Evolutionary conservation across 257 asterid species (phyloP).

Genomic region (Apocynum venetum): DNA sequence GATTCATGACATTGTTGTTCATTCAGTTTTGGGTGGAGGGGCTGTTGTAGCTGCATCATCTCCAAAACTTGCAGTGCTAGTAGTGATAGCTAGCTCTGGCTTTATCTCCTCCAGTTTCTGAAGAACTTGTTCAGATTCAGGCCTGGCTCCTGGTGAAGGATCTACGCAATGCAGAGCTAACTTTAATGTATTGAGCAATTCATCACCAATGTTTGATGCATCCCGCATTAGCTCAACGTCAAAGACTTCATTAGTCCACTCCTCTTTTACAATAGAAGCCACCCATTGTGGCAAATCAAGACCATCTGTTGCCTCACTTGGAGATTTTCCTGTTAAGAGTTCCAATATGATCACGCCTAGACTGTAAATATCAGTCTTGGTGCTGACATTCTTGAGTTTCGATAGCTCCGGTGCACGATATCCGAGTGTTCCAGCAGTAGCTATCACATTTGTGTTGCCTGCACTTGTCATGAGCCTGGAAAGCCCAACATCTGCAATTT

Average conservation of each 20-base stretch:
- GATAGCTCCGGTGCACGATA: conserved; percentile 89
- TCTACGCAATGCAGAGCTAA: conserved; percentile 89
- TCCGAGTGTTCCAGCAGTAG: conserved; percentile 52
- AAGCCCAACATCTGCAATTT: conserved; percentile 55
- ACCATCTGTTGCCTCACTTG: conserved; percentile 80
- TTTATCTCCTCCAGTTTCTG: conserved; percentile 70
- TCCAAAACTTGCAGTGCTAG: conserved; percentile 20
- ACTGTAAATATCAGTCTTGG: conserved; percentile 73
- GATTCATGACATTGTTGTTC: neutral
- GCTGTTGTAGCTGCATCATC: conserved; percentile 21
- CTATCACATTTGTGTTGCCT: conserved; percentile 39
- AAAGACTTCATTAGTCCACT: conserved; percentile 88
- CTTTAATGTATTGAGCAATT: conserved; percentile 67
- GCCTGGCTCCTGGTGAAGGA: conserved; percentile 77
- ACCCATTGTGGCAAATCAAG: conserved; percentile 88
- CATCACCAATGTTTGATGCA: conserved; percentile 57
- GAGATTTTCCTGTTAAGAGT: conserved; percentile 87
- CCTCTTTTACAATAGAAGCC: conserved; percentile 85
- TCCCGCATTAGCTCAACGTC: conserved; percentile 83
- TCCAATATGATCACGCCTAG: conserved; percentile 82
- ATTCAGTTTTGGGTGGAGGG: conserved; percentile 26
- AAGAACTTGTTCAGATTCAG: conserved; percentile 64
- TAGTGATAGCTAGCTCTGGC: conserved; percentile 32
- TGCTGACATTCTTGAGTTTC: conserved; percentile 57
- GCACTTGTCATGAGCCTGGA: conserved; percentile 40